phyloP scores from a whole-genome alignment of 1,284 basidiomycete genomes.

The Inonotus obliquus region DNA sequence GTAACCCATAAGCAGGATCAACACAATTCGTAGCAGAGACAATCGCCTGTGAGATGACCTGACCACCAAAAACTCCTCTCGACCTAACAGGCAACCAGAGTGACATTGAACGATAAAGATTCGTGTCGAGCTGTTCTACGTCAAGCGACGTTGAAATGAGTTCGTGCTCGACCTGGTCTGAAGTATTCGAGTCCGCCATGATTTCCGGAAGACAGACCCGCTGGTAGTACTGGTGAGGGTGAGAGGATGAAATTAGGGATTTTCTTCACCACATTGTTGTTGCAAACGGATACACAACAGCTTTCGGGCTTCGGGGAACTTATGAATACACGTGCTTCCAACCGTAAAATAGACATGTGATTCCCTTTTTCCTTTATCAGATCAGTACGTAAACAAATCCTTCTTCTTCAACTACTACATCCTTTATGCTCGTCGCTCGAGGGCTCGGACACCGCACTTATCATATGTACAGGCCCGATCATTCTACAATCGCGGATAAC shows the following conservation, averaged over 20 bases:
- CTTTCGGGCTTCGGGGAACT: not conserved
- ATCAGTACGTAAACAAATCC: not conserved
- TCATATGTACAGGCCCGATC: not conserved
- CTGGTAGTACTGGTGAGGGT: not conserved
- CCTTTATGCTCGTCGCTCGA: not conserved
- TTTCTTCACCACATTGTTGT: not conserved
- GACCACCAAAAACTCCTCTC: conserved; percentile 86
- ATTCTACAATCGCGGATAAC: not conserved
- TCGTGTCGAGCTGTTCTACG: conserved; percentile 74
- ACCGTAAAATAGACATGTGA: not conserved
- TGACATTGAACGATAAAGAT: conserved; percentile 70
- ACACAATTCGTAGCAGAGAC: conserved; percentile 77
- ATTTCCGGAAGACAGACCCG: not conserved
- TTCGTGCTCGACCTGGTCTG: conserved; percentile 44
- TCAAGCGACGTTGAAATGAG: conserved; percentile 68
- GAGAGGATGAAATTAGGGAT: not conserved
- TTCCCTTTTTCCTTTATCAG: not conserved
- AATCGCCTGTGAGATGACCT: conserved; percentile 86
- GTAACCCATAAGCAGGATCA: conserved; percentile 59
- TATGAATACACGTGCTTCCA: not conserved
- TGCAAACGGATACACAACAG: not conserved
- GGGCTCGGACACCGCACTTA: not conserved
- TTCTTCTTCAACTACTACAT: not conserved
- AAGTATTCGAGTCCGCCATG: conserved; percentile 14
- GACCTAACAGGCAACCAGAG: conserved; percentile 63